These are phyloP conservation scores for Tieghemiomyces parasiticus DNA, from an alignment of 192 early-diverging fungal genomes.

Conservation along the genomic window DNA sequence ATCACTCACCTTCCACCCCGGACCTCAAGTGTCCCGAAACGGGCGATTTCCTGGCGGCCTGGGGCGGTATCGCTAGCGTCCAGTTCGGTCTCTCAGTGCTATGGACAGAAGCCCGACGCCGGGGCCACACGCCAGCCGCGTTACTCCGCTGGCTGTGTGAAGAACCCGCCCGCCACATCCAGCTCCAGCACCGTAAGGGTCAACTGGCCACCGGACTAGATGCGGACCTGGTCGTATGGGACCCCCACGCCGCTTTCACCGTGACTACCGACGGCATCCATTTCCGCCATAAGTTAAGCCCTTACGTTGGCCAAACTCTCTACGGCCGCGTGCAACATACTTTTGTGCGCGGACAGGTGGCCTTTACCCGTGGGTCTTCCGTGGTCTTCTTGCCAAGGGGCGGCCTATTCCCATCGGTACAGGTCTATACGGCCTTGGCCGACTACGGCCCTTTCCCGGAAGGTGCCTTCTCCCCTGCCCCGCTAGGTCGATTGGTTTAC, in stretches of 20 bases:
- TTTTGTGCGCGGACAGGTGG: conserved; percentile 46
- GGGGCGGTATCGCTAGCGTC: conserved; percentile 70
- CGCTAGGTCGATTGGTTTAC: no score
- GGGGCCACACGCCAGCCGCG: conserved; percentile 40
- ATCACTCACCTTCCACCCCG: conserved; percentile 69
- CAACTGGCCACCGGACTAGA: conserved; percentile 49
- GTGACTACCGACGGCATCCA: conserved; percentile 48
- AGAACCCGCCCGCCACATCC: conserved; percentile 42
- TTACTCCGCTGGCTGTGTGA: conserved; percentile 48
- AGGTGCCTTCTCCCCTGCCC: no score
- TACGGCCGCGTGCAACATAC: conserved; percentile 54
- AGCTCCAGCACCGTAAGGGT: conserved; percentile 48
- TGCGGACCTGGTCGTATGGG: conserved; percentile 69
- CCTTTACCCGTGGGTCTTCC: no score
- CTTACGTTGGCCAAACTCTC: conserved; percentile 45
- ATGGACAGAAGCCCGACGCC: conserved; percentile 59
- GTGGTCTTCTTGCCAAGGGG: no score
- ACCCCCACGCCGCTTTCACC: conserved; percentile 42
- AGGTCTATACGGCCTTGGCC: no score
- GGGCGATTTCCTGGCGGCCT: conserved; percentile 64
- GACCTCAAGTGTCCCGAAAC: conserved; percentile 53
- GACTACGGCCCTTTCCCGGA: no score
- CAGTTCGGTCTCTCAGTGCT: conserved; percentile 65
- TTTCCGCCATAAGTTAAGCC: conserved; percentile 70
- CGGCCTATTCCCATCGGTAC: no score